Conservation (phyloP, 2,329 filamentous ascomycete species). For the Microdochium paspali region DNA sequence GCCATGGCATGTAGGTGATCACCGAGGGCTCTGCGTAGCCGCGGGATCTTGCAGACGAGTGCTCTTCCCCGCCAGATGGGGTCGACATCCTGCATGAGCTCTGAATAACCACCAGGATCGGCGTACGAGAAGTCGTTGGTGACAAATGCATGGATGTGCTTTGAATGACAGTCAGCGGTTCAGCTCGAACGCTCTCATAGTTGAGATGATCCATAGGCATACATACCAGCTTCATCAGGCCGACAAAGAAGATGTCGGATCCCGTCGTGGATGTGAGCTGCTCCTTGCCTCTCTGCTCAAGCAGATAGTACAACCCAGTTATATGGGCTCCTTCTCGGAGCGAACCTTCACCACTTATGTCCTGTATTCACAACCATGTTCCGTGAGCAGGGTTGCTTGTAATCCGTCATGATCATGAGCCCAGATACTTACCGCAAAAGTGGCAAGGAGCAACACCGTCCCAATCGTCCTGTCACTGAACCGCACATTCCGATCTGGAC, state of each 20-base stretch:
- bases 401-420: background rate
- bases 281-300: constrained; percentile 19
- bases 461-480: constrained; percentile 20
- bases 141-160: constrained; percentile 24
- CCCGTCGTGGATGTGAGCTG: constrained; percentile 19
- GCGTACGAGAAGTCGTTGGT: constrained; percentile 18
- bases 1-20: background rate
- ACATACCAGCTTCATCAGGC: constrained; percentile 19
- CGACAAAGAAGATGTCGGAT: constrained; percentile 18
- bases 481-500: constrained; percentile 12
- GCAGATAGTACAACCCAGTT: constrained; percentile 20
- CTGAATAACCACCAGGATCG: constrained; percentile 16
- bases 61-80: constrained; percentile 18
- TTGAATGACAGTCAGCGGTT: background rate
- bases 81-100: constrained; percentile 16
- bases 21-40: background rate
- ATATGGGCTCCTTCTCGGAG: constrained; percentile 20
- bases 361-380: constrained; percentile 8
- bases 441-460: constrained; percentile 19
- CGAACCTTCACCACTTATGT: constrained; percentile 19
- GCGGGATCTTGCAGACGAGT: constrained; percentile 17
- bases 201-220: no score
- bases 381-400: background rate
- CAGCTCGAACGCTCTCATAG: no score
- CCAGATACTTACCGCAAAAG: constrained; percentile 12